Percentiles rank a stretch among this genome's conserved stretches.
phyloP scores from a whole-genome alignment of 768 basidiomycete species.

The Suillus cothurnatus region DNA sequence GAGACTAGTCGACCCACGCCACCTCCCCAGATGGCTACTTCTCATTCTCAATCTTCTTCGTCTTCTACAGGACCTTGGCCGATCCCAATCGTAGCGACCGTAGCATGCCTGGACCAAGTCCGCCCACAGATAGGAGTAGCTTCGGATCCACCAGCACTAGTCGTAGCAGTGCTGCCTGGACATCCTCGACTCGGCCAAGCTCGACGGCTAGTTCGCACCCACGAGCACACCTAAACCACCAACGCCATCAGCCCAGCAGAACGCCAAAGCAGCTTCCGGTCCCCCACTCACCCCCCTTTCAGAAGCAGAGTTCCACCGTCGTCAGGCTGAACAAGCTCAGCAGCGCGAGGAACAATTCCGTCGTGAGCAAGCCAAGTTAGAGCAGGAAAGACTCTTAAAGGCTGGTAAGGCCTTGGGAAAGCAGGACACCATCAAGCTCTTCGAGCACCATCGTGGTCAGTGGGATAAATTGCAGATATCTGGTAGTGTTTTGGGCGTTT shows the following conservation, averaged over 20 bases:
- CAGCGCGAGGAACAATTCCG: slow-evolving; percentile 72
- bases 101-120: slow-evolving; percentile 34
- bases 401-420: slow-evolving; percentile 51
- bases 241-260: slow-evolving; percentile 23
- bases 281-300: slow-evolving; percentile 26
- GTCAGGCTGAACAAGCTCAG: slow-evolving; percentile 62
- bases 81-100: slow-evolving; percentile 31
- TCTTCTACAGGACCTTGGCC: slow-evolving; percentile 33
- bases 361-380: slow-evolving; percentile 62
- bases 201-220: slow-evolving; percentile 27
- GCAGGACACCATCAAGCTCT: slow-evolving; percentile 57
- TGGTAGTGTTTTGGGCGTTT: slow-evolving; percentile 36
- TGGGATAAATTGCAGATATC: slow-evolving; percentile 50
- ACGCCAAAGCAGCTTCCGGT: slow-evolving; percentile 23
- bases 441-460: slow-evolving; percentile 61
- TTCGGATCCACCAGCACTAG: slow-evolving; percentile 28
- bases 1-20: slow-evolving; percentile 25
- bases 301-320: slow-evolving; percentile 63
- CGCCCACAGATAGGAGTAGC: slow-evolving; percentile 35
- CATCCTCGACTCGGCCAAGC: slow-evolving; percentile 31
- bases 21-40: slow-evolving; percentile 17
- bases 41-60: slow-evolving; percentile 31
- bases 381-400: slow-evolving; percentile 45
- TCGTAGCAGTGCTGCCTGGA: slow-evolving; percentile 32
- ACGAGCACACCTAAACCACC: slow-evolving; percentile 29